These are phyloP conservation scores for Penicillium fimorum DNA, from an alignment of 495 filamentous ascomycete genomes.

Conservation along the genomic window DNA sequence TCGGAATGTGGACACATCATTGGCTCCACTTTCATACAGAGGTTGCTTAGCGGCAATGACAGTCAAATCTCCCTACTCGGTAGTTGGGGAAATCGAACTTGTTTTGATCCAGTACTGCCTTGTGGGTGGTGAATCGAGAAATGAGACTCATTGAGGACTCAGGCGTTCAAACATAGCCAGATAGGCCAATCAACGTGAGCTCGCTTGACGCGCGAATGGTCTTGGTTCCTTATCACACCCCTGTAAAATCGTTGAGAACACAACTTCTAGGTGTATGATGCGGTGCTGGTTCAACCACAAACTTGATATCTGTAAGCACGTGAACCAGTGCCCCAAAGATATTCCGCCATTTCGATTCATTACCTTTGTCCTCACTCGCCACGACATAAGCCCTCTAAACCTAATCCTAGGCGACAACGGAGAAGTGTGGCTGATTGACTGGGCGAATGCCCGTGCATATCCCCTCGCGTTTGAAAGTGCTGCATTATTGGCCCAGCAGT, in stretches of 20 bases:
- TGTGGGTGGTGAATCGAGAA: background rate
- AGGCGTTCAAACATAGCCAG: no score
- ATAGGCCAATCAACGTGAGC: background rate
- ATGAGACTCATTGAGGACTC: background rate
- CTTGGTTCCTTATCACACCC: no score
- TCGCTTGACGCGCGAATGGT: no score
- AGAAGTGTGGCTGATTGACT: slow-evolving; percentile 29
- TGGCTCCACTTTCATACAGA: background rate
- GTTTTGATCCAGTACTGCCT: background rate
- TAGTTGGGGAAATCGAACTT: background rate
- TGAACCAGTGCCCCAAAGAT: background rate
- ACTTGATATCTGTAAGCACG: slow-evolving; percentile 25
- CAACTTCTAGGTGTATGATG: no score
- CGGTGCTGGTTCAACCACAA: slow-evolving; percentile 36
- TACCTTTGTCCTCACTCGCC: slow-evolving; percentile 28
- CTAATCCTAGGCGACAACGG: slow-evolving; percentile 24
- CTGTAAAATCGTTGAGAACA: no score
- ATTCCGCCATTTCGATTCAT: slow-evolving; percentile 20
- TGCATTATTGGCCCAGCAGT: slow-evolving; percentile 16
- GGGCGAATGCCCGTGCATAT: slow-evolving; percentile 30
- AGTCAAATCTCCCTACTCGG: background rate
- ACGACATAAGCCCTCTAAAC: slow-evolving; percentile 32
- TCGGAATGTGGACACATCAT: background rate
- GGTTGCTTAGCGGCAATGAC: background rate
- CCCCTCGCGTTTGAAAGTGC: slow-evolving; percentile 27